phyloP scores from a whole-genome alignment of 2,329 filamentous ascomycete species.

The Grosmannia huntii region DNA sequence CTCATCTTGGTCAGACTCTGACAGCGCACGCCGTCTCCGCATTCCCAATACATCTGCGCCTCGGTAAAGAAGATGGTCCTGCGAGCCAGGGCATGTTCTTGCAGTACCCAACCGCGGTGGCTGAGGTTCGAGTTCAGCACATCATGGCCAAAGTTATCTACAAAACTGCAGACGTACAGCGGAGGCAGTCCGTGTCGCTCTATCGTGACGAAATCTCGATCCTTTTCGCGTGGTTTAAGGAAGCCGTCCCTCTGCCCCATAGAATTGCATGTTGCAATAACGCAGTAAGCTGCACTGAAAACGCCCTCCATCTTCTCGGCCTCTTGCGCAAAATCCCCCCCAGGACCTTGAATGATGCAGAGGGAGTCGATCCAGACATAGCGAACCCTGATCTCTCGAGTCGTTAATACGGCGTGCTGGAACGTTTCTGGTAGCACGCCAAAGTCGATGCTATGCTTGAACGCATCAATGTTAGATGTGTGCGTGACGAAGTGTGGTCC shows the following conservation, averaged over 20 bases:
- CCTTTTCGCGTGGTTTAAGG: constrained; percentile 5
- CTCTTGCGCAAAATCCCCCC: constrained; percentile 13
- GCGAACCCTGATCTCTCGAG: constrained; percentile 4
- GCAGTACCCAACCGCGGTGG: constrained; percentile 25
- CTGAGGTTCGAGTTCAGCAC: constrained; percentile 19
- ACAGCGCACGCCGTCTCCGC: constrained; percentile 21
- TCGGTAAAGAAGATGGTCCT: constrained; percentile 24
- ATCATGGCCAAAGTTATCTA: constrained; percentile 22
- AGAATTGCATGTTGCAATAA: constrained; percentile 14
- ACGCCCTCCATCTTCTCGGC: constrained; percentile 17
- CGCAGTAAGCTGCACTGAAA: constrained; percentile 16
- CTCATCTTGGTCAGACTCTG: constrained; percentile 17
- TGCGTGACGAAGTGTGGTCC: constrained; percentile 9
- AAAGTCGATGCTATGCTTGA: constrained; percentile 1
- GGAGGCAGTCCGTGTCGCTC: background rate
- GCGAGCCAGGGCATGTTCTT: constrained; percentile 24
- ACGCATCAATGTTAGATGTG: background rate
- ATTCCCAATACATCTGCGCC: constrained; percentile 25
- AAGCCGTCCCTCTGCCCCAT: constrained; percentile 12
- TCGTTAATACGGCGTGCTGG: constrained; percentile 9
- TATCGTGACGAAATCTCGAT: constrained; percentile 1
- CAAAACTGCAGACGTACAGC: constrained; percentile 16
- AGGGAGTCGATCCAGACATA: constrained; percentile 17
- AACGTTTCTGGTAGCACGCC: constrained; percentile 9
- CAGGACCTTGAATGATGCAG: constrained; percentile 14